Conservation (phyloP, 768 basidiomycete species). For the Lactarius quietus region DNA sequence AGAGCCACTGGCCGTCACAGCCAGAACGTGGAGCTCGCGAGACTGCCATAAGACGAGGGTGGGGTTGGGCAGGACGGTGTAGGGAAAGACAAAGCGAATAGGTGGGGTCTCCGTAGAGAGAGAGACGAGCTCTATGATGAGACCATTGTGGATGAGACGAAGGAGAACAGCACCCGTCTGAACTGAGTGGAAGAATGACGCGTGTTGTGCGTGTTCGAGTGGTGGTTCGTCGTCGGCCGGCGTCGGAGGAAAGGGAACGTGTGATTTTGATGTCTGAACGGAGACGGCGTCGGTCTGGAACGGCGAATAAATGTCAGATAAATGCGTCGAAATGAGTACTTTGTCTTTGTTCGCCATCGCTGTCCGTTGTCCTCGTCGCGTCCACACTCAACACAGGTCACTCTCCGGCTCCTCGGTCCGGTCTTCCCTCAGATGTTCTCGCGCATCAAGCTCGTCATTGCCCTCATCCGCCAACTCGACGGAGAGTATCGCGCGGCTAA, state of each 20-base stretch:
- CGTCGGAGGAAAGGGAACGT: slow-evolving; percentile 46
- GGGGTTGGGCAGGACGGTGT: slow-evolving; percentile 60
- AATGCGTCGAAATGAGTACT: slow-evolving; percentile 41
- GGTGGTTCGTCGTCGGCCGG: slow-evolving; percentile 42
- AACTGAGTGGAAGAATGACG: slow-evolving; percentile 53
- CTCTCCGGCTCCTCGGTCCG: background rate
- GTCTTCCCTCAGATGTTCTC: slow-evolving; percentile 14
- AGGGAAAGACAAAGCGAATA: slow-evolving; percentile 76
- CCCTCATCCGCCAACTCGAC: background rate
- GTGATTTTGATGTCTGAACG: slow-evolving; percentile 57
- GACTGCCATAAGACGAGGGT: slow-evolving; percentile 51
- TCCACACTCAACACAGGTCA: background rate
- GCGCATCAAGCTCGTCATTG: slow-evolving; percentile 5
- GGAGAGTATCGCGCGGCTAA: slow-evolving; percentile 13
- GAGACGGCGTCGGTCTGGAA: slow-evolving; percentile 48
- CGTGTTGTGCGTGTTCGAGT: slow-evolving; percentile 69
- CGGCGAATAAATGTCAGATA: slow-evolving; percentile 60
- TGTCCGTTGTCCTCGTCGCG: background rate
- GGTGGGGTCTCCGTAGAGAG: slow-evolving; percentile 61
- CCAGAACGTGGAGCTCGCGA: slow-evolving; percentile 64
- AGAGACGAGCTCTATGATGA: slow-evolving; percentile 75
- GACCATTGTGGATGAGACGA: slow-evolving; percentile 69
- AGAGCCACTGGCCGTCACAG: slow-evolving; percentile 62
- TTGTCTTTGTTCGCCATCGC: slow-evolving; percentile 8
- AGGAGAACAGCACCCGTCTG: slow-evolving; percentile 63